Evolutionary conservation across 225 moss, liverwort and hornwort species (phyloP).

Genomic region (Polytrichum formosum): DNA sequence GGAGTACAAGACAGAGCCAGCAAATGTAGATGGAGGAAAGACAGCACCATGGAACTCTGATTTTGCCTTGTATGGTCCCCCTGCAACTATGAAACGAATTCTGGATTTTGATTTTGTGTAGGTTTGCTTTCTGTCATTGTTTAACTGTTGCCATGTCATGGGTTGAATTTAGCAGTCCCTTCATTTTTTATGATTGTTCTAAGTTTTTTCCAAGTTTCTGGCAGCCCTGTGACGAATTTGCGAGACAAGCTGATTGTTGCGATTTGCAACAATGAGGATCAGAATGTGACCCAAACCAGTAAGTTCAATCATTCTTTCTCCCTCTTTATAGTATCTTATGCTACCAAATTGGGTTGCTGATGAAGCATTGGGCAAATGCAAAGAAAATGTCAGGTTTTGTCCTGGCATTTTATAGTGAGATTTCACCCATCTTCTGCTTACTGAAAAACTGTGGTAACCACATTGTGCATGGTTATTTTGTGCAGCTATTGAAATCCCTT

Average conservation of each 20-base stretch:
- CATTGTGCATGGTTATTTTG: too few relatives aligned
- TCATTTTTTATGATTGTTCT: slow-evolving; percentile 2
- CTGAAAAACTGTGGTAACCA: too few relatives aligned
- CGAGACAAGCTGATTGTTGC: slow-evolving; percentile 67
- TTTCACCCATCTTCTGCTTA: too few relatives aligned
- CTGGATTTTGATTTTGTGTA: too few relatives aligned
- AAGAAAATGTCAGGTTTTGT: too few relatives aligned
- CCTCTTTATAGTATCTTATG: too few relatives aligned
- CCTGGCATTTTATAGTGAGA: too few relatives aligned
- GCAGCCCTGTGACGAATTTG: slow-evolving; percentile 65
- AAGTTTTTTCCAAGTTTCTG: neutral
- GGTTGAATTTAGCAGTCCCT: too few relatives aligned
- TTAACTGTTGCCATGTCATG: too few relatives aligned
- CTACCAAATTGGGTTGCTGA: too few relatives aligned
- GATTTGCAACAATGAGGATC: slow-evolving; percentile 51
- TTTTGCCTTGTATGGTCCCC: slow-evolving; percentile 43
- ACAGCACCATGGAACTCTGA: slow-evolving; percentile 68
- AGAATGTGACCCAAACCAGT: slow-evolving; percentile 47
- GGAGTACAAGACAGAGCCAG: slow-evolving; percentile 54
- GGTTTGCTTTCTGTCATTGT: too few relatives aligned
- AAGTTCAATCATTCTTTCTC: slow-evolving; percentile 11
- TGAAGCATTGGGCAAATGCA: too few relatives aligned
- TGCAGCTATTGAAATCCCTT: slow-evolving; percentile 70
- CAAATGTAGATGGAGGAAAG: slow-evolving; percentile 35
- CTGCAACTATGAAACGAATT: neutral